Percentiles rank a stretch among this genome's conserved stretches.
These are phyloP conservation scores for Dissophora ornata DNA, from an alignment of 192 early-diverging fungal species.

Conservation along the genomic window DNA sequence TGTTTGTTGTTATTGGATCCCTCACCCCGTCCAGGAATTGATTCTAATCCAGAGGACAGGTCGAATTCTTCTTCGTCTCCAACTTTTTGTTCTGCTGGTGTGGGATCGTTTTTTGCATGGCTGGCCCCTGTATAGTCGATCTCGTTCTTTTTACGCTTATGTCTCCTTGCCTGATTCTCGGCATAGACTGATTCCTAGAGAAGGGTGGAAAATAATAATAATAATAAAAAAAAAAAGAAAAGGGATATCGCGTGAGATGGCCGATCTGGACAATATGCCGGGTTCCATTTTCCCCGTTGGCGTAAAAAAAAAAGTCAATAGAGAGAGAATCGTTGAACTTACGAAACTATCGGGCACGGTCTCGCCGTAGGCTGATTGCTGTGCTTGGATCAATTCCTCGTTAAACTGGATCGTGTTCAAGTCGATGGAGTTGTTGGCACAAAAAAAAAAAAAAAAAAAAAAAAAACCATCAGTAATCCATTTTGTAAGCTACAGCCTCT, in stretches of 20 bases:
- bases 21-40: conserved; percentile 18
- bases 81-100: neutral
- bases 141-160: conserved; percentile 39
- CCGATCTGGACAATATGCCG: no score
- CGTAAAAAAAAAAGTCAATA: conserved; percentile 5
- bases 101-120: no score
- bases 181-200: conserved; percentile 43
- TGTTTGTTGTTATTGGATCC: conserved; percentile 16
- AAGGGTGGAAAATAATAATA: no score
- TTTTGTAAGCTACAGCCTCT: no score
- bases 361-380: conserved; percentile 75
- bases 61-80: neutral
- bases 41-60: conserved; percentile 13
- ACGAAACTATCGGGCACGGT: conserved; percentile 45
- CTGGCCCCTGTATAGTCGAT: conserved; percentile 21
- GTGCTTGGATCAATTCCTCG: conserved; percentile 68
- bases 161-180: conserved; percentile 27
- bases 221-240: neutral
- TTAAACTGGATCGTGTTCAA: conserved; percentile 55
- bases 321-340: neutral
- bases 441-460: conserved; percentile 5
- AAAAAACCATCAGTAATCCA: no score
- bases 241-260: no score
- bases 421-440: neutral
- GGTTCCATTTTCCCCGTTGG: neutral